Percentiles rank a stretch among this genome's conserved stretches.
These are phyloP conservation scores for Fraxinus excelsior DNA, from an alignment of 257 asterid species.

Conservation along the genomic window DNA sequence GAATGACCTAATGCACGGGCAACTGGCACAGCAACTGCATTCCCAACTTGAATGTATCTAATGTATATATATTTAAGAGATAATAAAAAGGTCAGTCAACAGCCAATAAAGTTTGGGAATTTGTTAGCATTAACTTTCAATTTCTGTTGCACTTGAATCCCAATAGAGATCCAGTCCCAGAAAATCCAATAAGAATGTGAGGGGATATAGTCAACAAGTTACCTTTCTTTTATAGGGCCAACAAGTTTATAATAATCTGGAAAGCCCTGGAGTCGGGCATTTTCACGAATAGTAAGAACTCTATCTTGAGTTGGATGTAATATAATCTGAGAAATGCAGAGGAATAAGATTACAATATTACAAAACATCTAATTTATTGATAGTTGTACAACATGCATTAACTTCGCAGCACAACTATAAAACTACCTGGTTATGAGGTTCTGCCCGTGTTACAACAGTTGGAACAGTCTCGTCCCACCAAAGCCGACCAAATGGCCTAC, in stretches of 20 bases:
- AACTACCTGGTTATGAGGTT: slow-evolving; percentile 83
- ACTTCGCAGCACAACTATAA: not conserved
- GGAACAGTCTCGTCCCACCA: slow-evolving; percentile 97
- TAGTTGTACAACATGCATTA: not conserved
- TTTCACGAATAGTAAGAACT: slow-evolving; percentile 81
- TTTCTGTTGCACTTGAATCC: not conserved
- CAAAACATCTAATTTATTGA: not conserved
- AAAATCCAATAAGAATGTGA: not conserved
- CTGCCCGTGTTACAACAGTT: slow-evolving; percentile 85
- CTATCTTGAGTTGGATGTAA: slow-evolving; percentile 72
- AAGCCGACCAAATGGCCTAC: slow-evolving; percentile 86
- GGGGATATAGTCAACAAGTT: not conserved
- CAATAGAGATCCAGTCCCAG: not conserved
- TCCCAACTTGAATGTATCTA: slow-evolving; percentile 84
- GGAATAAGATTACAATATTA: not conserved
- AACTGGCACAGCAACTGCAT: slow-evolving; percentile 91
- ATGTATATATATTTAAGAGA: not conserved
- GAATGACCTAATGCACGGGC: slow-evolving; percentile 76
- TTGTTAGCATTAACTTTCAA: not conserved
- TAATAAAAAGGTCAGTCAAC: not conserved
- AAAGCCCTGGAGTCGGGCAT: slow-evolving; percentile 91
- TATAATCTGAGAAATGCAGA: slow-evolving; percentile 39
- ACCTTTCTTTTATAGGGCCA: slow-evolving; percentile 84
- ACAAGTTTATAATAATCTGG: slow-evolving; percentile 70
- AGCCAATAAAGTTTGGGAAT: not conserved